Base-by-base conservation (phyloP, 1,284 basidiomycete genomes). In the Sutorius eximius region DNA sequence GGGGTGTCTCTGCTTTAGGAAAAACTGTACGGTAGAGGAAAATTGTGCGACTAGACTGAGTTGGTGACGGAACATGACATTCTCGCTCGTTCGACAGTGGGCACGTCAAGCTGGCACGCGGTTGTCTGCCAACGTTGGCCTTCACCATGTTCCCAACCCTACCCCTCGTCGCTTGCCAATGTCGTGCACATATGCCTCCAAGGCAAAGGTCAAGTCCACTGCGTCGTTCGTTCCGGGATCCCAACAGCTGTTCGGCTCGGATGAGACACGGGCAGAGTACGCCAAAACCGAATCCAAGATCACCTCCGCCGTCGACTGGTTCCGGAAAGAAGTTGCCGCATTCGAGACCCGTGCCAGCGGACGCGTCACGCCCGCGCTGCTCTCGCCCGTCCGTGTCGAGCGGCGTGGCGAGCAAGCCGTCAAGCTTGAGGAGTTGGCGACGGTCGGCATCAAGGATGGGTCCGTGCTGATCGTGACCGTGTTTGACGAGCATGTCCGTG, bases 401-500 rank as follows among this genome's bases (percentile, higher is more conserved):
- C 61, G 82, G 7, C 77, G 71, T 2, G 69, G 69, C 24, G 71
- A 73, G 20, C 71, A 75, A 18, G 59, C 54, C 1, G 68, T 77
- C 45, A 75, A 71, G 41, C 68, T 92, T 37, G 84, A 89, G 41
- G 86, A 89, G 51, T 67, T 91, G 18, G 86, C 89, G 1, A 90
- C 88, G 0, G 81, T 92, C 33, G 89, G 90, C 12, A 83, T 92
- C 43, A 77, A 85, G 56, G 88, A 92, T 51, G 89, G 90, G 1
- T 81, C 85, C 11, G 79, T 80, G 51, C 69, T 92, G 53, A 60
- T 91, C 22, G 76, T 92, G 13, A 90, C 87, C 2, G 75, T 88
- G 32, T 91, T 89, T 61, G 86, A 91, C 50, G 86, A 89, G 67
- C 74, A 81, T 68, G 87, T 89, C 67, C 74, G 82, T 75, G 10